A percentile compares a stretch with the other conserved stretches of the same genome.
Conservation (phyloP, 805 yeast genomes). For the Candida caryicola region DNA sequence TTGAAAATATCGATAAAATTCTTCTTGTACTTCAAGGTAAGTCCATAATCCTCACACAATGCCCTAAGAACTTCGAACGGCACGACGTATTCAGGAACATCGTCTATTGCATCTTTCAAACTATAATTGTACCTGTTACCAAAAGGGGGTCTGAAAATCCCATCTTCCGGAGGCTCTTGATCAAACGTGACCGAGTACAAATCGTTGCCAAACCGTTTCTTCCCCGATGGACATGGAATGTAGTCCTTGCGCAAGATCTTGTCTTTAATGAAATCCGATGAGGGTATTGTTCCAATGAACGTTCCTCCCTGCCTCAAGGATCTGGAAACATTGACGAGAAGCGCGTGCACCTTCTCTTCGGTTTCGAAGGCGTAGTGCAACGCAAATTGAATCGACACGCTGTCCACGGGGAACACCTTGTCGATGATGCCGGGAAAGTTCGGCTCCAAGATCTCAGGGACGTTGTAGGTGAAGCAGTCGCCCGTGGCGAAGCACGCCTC, state of each 20-base stretch:
- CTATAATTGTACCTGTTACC: conserved; percentile 84
- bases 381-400: conserved; percentile 88
- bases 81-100: conserved; percentile 95
- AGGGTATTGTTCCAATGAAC: conserved; percentile 93
- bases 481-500: conserved; percentile 88
- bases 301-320: conserved; percentile 79
- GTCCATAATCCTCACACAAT: conserved; percentile 78
- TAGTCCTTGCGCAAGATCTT: conserved; percentile 52
- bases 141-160: conserved; percentile 68
- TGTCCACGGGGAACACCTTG: conserved; percentile 76
- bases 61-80: conserved; percentile 87
- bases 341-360: conserved; percentile 71
- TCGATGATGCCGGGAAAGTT: conserved; percentile 60
- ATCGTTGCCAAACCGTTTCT: conserved; percentile 77
- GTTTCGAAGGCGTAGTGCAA: conserved; percentile 92
- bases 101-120: conserved; percentile 89
- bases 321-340: conserved; percentile 71
- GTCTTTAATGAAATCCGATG: conserved; percentile 75
- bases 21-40: conserved; percentile 68
- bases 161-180: conserved; percentile 71
- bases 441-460: conserved; percentile 62
- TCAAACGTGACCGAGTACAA: conserved; percentile 80
- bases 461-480: conserved; percentile 75
- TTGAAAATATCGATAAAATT: conserved; percentile 81
- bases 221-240: conserved; percentile 25